Base-by-base conservation (phyloP, 345 rosid species). In the Dipteronia sinensis region DNA sequence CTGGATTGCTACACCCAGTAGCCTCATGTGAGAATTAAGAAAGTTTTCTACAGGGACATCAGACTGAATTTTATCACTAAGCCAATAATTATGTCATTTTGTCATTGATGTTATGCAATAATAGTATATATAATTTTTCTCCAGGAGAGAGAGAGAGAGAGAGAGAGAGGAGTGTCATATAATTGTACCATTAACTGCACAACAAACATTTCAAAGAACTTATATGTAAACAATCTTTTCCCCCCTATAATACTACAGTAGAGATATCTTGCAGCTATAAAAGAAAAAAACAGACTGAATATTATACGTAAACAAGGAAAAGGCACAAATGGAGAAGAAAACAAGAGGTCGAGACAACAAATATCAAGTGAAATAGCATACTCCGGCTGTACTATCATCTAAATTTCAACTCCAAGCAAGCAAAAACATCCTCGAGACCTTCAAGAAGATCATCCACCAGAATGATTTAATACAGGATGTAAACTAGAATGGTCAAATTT, bases 401-500 rank as follows among this genome's bases (percentile, higher is more conserved):
- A 23, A 31, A 56, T 38, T 65, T 44, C 59, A 56, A 65, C 58
- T 71, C 66, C 49, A 56, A 51, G 66, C 38, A 59, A 56, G 44
- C 20, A 11, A 56, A 73, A 70, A 51, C 23, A 75, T 38, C 72
- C 27, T 17, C 72, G 53, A 78, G 66, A 80, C 67, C 81, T 69
- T 69, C 16, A 47, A 74, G 51, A 73, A 66, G 25, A 47, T 68
- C 10, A 55, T 68, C 65, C 73, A 65, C 65, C 80, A 66, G 47
- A 69, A 67, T 51, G 58, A 22, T 65, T 56, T 15, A 25, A 78
- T 47, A 44, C 71, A 23, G 46, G 59, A 56, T 22, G 56, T 61
- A 71, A 46, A 66, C 31, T 16, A 9, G 27, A 79, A 64, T 38
- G 75, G 72, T 86, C 86, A 91, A 49, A 59, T 84, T 85, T 86